These are phyloP conservation scores for Moesziomyces parantarcticus DNA, from an alignment of 1,284 basidiomycete genomes.

Conservation along the genomic window DNA sequence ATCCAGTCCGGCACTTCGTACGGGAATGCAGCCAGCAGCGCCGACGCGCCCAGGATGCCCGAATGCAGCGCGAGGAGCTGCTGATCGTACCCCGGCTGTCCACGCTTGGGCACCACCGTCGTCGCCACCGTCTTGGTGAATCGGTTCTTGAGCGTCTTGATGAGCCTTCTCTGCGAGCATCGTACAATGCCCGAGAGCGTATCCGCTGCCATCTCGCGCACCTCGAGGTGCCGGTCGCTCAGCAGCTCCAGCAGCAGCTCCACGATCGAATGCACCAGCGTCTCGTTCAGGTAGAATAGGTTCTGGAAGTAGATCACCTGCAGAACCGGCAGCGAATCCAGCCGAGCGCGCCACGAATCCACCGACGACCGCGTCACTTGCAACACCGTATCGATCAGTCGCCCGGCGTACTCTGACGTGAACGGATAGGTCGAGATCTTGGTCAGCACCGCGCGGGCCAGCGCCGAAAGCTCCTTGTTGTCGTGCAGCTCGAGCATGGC, in stretches of 20 bases:
- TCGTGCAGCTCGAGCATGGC: slow-evolving; percentile 65
- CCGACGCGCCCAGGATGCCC: slow-evolving; percentile 85
- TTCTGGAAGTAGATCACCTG: slow-evolving; percentile 67
- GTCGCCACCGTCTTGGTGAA: slow-evolving; percentile 61
- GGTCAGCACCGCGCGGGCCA: slow-evolving; percentile 57
- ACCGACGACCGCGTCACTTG: slow-evolving; percentile 47
- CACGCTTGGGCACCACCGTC: slow-evolving; percentile 71
- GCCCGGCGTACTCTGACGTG: slow-evolving; percentile 42
- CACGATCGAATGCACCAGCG: slow-evolving; percentile 49
- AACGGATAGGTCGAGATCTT: slow-evolving; percentile 60
- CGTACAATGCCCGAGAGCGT: slow-evolving; percentile 89
- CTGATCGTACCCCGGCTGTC: slow-evolving; percentile 77
- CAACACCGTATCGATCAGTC: slow-evolving; percentile 54
- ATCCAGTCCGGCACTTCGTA: slow-evolving; percentile 86
- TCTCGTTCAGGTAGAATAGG: slow-evolving; percentile 57
- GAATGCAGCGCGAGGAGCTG: slow-evolving; percentile 83
- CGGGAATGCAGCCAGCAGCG: slow-evolving; percentile 82
- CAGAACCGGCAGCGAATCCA: slow-evolving; percentile 61
- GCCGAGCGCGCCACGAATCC: slow-evolving; percentile 63
- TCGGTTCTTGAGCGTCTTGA: slow-evolving; percentile 75
- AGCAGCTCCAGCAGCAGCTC: slow-evolving; percentile 59
- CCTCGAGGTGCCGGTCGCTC: slow-evolving; percentile 61
- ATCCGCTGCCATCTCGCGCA: slow-evolving; percentile 64
- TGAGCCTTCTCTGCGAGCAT: slow-evolving; percentile 89
- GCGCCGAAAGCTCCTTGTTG: slow-evolving; percentile 59